Conservation (phyloP, 441 rosid species). For the Macaranga tanarius region DNA sequence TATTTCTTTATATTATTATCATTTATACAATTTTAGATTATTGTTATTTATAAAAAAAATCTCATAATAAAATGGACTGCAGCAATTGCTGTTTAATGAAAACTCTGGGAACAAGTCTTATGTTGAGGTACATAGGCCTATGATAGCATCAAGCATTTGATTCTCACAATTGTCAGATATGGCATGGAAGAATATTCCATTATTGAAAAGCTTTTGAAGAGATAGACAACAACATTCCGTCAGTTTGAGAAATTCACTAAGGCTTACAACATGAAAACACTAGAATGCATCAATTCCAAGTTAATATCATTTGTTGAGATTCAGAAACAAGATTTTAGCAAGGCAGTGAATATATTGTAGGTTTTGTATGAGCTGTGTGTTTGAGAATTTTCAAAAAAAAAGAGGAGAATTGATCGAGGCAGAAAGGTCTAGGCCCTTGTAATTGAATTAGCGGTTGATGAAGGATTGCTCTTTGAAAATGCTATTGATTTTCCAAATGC, state of each 20-base stretch:
- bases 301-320: constrained; percentile 61
- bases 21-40: too few relatives aligned
- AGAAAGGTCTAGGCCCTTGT: constrained; percentile 69
- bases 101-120: too few relatives aligned
- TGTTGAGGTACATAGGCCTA: too few relatives aligned
- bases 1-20: too few relatives aligned
- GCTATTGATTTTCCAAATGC: constrained; percentile 63
- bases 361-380: constrained; percentile 77
- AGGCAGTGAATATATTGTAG: constrained; percentile 72
- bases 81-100: too few relatives aligned
- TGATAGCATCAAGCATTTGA: constrained; percentile 69
- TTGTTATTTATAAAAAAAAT: too few relatives aligned
- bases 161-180: constrained; percentile 49
- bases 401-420: constrained; percentile 45
- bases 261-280: constrained; percentile 51
- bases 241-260: constrained; percentile 58
- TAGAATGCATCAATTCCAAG: constrained; percentile 58
- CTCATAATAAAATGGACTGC: too few relatives aligned
- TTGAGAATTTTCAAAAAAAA: constrained; percentile 58
- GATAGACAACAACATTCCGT: constrained; percentile 52
- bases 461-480: constrained; percentile 62
- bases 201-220: constrained; percentile 49
- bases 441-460: constrained; percentile 34
- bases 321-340: constrained; percentile 46
- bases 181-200: constrained; percentile 72